Evolutionary conservation across 768 basidiomycete genomes (phyloP).

Genomic region (Gelatoporia subvermispora): DNA sequence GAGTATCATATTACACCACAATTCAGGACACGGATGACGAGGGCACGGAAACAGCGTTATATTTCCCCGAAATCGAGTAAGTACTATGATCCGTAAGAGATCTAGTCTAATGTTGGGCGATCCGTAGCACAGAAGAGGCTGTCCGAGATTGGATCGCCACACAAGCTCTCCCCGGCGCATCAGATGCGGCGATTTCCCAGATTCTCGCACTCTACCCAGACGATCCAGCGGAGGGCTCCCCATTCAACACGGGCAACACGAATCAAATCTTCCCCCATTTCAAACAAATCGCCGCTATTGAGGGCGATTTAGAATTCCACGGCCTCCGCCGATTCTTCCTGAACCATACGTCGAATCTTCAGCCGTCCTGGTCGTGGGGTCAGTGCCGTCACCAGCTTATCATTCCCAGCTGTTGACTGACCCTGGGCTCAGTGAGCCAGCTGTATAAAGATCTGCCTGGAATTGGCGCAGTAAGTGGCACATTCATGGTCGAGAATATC

Average conservation of each 20-base stretch:
- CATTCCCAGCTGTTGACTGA: background rate
- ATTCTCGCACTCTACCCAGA: slow-evolving; percentile 1
- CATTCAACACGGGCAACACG: slow-evolving; percentile 16
- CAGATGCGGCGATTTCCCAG: background rate
- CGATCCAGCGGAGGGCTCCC: slow-evolving; percentile 15
- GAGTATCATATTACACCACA: background rate
- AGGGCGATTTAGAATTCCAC: slow-evolving; percentile 15
- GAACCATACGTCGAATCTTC: background rate
- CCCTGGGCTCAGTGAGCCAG: no score
- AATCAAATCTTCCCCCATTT: slow-evolving; percentile 10
- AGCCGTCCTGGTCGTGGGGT: background rate
- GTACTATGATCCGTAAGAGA: no score
- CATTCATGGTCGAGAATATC: no score
- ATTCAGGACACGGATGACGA: slow-evolving; percentile 16
- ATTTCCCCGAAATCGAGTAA: no score
- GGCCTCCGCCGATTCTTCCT: slow-evolving; percentile 13
- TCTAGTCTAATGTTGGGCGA: no score
- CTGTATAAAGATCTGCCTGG: background rate
- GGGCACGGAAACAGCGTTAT: slow-evolving; percentile 13
- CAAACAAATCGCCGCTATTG: slow-evolving; percentile 18
- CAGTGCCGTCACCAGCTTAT: background rate
- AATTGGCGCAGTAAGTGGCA: no score
- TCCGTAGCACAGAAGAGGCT: no score
- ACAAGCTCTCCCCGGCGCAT: no score
- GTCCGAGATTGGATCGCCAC: no score